Evolutionary conservation across 345 rosid species (phyloP).

Genomic region (Eucalyptus erythrocorys): DNA sequence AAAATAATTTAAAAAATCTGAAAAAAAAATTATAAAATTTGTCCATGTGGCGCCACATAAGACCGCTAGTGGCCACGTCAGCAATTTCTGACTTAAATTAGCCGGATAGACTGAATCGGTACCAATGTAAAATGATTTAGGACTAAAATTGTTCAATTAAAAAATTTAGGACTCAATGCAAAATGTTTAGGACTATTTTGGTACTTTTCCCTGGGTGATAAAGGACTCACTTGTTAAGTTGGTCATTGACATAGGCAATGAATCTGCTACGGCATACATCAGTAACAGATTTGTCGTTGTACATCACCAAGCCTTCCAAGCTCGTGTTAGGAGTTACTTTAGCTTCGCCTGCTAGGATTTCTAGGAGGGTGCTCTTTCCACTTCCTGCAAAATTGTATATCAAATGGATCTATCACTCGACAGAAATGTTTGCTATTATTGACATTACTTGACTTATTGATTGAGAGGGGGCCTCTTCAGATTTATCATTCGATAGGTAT

Average conservation of each 20-base stretch:
- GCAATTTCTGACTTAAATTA: too few species aligned
- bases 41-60: too few species aligned
- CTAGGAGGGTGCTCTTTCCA: conserved; percentile 17
- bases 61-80: too few species aligned
- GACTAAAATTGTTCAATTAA: too few species aligned
- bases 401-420: background rate
- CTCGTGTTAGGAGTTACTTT: background rate
- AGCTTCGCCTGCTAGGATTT: conserved; percentile 8
- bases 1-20: too few species aligned
- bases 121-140: too few species aligned
- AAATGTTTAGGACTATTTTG: too few species aligned
- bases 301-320: conserved; percentile 9
- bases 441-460: background rate
- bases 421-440: background rate
- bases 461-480: background rate
- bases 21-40: too few species aligned
- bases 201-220: too few species aligned
- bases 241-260: conserved; percentile 6
- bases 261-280: conserved; percentile 12
- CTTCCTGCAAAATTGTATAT: conserved; percentile 5
- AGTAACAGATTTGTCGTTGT: conserved; percentile 8
- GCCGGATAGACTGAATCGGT: too few species aligned
- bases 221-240: conserved; percentile 7
- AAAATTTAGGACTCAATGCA: too few species aligned
- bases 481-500: background rate